Conservation (phyloP, 805 yeast genomes). For the Ogataea kodamae region DNA sequence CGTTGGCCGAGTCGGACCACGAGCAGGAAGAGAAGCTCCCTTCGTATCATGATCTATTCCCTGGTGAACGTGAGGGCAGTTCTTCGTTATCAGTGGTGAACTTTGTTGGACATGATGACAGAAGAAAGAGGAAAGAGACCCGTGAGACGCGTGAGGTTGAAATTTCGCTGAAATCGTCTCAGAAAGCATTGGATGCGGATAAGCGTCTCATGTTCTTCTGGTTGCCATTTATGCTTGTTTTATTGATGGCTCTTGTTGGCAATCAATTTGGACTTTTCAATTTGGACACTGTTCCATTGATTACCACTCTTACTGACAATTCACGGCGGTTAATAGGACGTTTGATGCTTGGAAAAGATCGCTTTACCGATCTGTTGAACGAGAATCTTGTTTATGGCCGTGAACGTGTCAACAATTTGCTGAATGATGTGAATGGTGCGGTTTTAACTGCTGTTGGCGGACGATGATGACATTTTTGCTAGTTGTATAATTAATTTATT, state of each 20-base stretch:
- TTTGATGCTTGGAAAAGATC: slow-evolving; percentile 47
- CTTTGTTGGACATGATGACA: slow-evolving; percentile 26
- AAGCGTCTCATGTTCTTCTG: slow-evolving; percentile 86
- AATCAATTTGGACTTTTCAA: slow-evolving; percentile 26
- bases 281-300: slow-evolving; percentile 20
- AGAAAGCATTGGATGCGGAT: slow-evolving; percentile 61
- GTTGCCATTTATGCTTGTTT: slow-evolving; percentile 69
- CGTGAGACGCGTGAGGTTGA: slow-evolving; percentile 11
- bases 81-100: slow-evolving; percentile 30
- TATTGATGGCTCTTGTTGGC: slow-evolving; percentile 41
- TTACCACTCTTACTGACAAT: slow-evolving; percentile 34
- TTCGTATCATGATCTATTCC: slow-evolving; percentile 72
- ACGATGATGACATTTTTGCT: slow-evolving; percentile 10
- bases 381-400: slow-evolving; percentile 33
- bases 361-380: slow-evolving; percentile 33
- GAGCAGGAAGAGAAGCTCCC: slow-evolving; percentile 52
- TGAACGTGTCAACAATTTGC: slow-evolving; percentile 31
- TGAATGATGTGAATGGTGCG: slow-evolving; percentile 41
- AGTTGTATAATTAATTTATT: not conserved
- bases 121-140: slow-evolving; percentile 8
- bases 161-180: slow-evolving; percentile 26
- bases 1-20: slow-evolving; percentile 17
- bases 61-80: slow-evolving; percentile 45
- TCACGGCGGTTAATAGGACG: slow-evolving; percentile 44
- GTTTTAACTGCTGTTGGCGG: slow-evolving; percentile 37